Base-by-base conservation (phyloP, 2,329 filamentous ascomycete genomes). In the Fusarium hainanense region DNA sequence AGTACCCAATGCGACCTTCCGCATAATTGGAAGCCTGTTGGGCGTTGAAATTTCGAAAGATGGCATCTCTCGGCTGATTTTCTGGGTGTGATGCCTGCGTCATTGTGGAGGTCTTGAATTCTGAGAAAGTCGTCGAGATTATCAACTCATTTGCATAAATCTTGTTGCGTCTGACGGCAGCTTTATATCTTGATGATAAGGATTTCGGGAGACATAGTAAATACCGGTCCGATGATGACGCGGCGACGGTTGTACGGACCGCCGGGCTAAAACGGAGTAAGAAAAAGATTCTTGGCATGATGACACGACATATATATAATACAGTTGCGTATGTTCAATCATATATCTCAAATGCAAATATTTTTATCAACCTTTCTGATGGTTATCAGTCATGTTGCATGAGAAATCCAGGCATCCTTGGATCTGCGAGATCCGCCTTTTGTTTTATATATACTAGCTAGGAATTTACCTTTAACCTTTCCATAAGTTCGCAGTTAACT, bases 11-110 rank as follows among this genome's bases (percentile, higher is more conserved):
- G 3, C 62, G 32, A 3, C 55, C 49, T 10, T 14, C 32, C 7
- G 14, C 55, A 20, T 66, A 66, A 2, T 66, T 37, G 0, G 47
- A 46, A 12, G 62, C 63, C 51, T 66, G 48, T 13, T 56, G 23
- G 3, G 40, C 7, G 7, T 40, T 62, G 13, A 55, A 66, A 4
- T 66, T 60, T 11, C 61, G 34, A 21, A 66, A 66, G 2, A 32
- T 49, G 11, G 10, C 6, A 7, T 66, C 63, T 4, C 34, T 40
- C 3, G 41, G 61, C 10, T 20, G 16, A 12, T 11, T 8, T 12
- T 23, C 23, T 41, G 34, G 9, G 16, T 52, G 21, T 5, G 49
- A 18, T 3, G 9, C 10, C n/a, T n/a, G 9, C 16, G 23, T n/a
- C 49, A 52, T 52, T 20, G 23, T 18, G 49, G 6, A 4, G 12